Conservation (phyloP, 2,329 filamentous ascomycete genomes). For the Cladobotryum mycophilum region DNA sequence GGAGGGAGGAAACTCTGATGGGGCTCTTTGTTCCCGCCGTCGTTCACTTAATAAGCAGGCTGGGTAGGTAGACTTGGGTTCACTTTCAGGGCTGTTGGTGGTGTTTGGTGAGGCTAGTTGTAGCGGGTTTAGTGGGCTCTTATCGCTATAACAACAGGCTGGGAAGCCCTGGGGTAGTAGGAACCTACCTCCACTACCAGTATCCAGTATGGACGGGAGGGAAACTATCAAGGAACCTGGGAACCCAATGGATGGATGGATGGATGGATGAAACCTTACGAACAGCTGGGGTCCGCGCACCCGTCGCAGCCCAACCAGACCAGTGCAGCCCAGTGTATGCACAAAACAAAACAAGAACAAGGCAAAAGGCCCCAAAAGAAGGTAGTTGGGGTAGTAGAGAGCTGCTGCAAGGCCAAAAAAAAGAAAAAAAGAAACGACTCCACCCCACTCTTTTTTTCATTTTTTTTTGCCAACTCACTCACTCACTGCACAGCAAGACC, state of each 20-base stretch:
- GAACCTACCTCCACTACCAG: too few relatives aligned
- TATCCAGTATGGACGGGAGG: too few relatives aligned
- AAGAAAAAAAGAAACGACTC: not conserved
- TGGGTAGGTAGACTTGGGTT: too few relatives aligned
- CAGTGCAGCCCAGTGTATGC: not conserved
- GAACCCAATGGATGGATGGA: too few relatives aligned
- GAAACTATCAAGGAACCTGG: too few relatives aligned
- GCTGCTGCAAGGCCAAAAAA: not conserved
- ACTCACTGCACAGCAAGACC: too few relatives aligned
- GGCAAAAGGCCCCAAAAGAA: not conserved
- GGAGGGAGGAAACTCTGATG: not conserved
- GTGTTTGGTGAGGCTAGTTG: too few relatives aligned
- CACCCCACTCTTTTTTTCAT: not conserved
- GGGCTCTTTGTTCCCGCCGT: not conserved
- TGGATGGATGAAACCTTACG: too few relatives aligned
- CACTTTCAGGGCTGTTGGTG: too few relatives aligned
- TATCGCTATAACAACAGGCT: not conserved
- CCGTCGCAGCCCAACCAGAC: not conserved
- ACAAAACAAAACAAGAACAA: conserved; percentile 6
- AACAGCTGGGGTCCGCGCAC: not conserved
- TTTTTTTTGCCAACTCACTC: not conserved
- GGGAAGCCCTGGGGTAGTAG: not conserved
- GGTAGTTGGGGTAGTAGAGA: too few relatives aligned
- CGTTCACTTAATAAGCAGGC: not conserved
- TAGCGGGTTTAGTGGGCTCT: too few relatives aligned